Evolutionary conservation across 164 flowering plant species (phyloP).

Genomic region (Tetrastigma voinierianum): DNA sequence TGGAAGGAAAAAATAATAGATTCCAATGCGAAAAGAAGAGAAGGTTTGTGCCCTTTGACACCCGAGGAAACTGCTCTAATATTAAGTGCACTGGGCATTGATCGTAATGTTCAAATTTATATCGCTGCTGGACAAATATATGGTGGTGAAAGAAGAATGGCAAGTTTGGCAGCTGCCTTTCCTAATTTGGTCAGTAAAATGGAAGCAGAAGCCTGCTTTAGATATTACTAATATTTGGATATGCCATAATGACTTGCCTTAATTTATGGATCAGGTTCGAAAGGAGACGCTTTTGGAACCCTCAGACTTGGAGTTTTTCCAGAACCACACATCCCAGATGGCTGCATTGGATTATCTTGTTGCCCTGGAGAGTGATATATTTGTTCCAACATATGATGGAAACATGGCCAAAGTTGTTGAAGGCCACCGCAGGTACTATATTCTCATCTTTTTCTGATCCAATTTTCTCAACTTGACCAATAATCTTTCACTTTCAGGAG

Average conservation of each 20-base stretch:
- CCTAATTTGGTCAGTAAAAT: slow-evolving; percentile 47
- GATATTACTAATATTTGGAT: background rate
- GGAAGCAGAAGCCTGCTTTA: background rate
- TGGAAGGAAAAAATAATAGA: slow-evolving; percentile 62
- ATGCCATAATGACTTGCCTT: background rate
- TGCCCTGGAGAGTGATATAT: slow-evolving; percentile 55
- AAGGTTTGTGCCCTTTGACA: slow-evolving; percentile 64
- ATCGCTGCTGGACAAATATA: slow-evolving; percentile 69
- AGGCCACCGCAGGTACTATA: slow-evolving; percentile 57
- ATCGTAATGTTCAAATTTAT: slow-evolving; percentile 53
- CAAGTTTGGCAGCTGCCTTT: slow-evolving; percentile 28
- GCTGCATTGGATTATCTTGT: slow-evolving; percentile 64
- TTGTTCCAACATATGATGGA: slow-evolving; percentile 64
- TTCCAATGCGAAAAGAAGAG: slow-evolving; percentile 46
- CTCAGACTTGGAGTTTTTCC: slow-evolving; percentile 39
- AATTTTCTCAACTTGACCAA: background rate
- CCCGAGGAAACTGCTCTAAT: slow-evolving; percentile 59
- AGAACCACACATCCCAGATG: slow-evolving; percentile 64
- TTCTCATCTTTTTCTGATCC: background rate
- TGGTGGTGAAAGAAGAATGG: slow-evolving; percentile 54
- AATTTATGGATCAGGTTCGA: slow-evolving; percentile 36
- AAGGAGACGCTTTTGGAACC: slow-evolving; percentile 55
- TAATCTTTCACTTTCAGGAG: background rate
- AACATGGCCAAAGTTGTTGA: slow-evolving; percentile 74
- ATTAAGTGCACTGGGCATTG: slow-evolving; percentile 43